These are phyloP conservation scores for Trametes versicolor DNA, from an alignment of 1,284 basidiomycete genomes.

Conservation along the genomic window DNA sequence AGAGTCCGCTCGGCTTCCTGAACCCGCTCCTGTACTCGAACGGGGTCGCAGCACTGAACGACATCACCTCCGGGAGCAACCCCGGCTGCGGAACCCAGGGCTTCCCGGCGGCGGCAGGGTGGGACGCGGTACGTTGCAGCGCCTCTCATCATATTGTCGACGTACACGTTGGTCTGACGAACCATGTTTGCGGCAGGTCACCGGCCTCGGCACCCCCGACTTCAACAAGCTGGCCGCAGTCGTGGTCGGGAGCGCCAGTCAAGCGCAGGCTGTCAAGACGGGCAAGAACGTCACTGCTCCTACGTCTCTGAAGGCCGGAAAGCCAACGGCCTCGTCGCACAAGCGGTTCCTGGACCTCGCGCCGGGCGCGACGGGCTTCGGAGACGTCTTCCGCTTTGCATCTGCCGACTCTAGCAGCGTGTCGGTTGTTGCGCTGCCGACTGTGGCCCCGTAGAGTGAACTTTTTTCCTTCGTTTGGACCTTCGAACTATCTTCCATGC, in stretches of 20 bases:
- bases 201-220: slow-evolving; percentile 70
- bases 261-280: background rate
- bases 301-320: background rate
- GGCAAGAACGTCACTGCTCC: background rate
- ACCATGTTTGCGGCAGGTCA: slow-evolving; percentile 50
- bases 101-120: slow-evolving; percentile 47
- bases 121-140: slow-evolving; percentile 49
- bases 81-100: slow-evolving; percentile 49
- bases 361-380: too few species aligned
- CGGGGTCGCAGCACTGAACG: slow-evolving; percentile 42
- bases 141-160: slow-evolving; percentile 1
- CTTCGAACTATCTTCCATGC: too few species aligned
- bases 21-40: slow-evolving; percentile 62
- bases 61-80: slow-evolving; percentile 39
- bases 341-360: background rate
- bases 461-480: too few species aligned
- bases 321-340: background rate
- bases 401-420: background rate
- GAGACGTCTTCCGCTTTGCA: background rate
- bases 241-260: slow-evolving; percentile 22
- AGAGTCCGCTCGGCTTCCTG: slow-evolving; percentile 65
- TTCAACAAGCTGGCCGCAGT: slow-evolving; percentile 58
- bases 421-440: background rate
- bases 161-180: background rate
- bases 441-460: background rate